These are phyloP conservation scores for Fusarium brevicatenulatum DNA, from an alignment of 2,329 filamentous ascomycete species.

Conservation along the genomic window DNA sequence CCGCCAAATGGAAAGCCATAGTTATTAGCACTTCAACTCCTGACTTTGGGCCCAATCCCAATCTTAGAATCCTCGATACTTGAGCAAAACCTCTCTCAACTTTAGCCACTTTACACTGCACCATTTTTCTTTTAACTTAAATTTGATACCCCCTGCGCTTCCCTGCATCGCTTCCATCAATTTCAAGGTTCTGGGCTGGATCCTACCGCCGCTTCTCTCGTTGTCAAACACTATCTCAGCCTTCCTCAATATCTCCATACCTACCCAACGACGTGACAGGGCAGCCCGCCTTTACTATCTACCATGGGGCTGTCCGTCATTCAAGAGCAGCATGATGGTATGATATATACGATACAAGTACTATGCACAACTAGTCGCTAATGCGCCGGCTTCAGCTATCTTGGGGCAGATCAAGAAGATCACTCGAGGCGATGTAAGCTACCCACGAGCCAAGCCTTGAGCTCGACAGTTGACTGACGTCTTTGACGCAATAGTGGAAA, in stretches of 20 bases:
- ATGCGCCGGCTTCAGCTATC: conserved; percentile 46
- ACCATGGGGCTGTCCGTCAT: conserved; percentile 87
- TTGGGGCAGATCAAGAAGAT: conserved; percentile 73
- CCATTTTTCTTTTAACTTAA: conserved; percentile 15
- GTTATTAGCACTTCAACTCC: conserved; percentile 26
- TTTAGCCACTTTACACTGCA: conserved; percentile 10
- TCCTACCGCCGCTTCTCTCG: conserved; percentile 1
- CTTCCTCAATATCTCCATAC: conserved; percentile 14
- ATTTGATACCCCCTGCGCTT: conserved; percentile 29
- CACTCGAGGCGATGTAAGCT: conserved; percentile 80
- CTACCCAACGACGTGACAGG: conserved; percentile 38
- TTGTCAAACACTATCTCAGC: conserved; percentile 1
- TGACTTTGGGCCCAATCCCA: conserved; percentile 34
- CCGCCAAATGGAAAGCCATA: conserved; percentile 34
- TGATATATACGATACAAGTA: neutral
- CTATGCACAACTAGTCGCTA: conserved; percentile 14
- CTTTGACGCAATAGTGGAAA: conserved; percentile 78
- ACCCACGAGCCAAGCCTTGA: neutral
- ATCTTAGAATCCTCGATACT: conserved; percentile 21
- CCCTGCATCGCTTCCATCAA: neutral
- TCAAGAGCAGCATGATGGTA: conserved; percentile 75
- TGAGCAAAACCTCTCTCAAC: neutral
- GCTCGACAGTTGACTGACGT: conserved; percentile 26
- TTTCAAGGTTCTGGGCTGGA: neutral
- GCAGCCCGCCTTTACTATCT: conserved; percentile 48